These are phyloP conservation scores for Lactarius psammicola DNA, from an alignment of 768 basidiomycete genomes.

Conservation along the genomic window DNA sequence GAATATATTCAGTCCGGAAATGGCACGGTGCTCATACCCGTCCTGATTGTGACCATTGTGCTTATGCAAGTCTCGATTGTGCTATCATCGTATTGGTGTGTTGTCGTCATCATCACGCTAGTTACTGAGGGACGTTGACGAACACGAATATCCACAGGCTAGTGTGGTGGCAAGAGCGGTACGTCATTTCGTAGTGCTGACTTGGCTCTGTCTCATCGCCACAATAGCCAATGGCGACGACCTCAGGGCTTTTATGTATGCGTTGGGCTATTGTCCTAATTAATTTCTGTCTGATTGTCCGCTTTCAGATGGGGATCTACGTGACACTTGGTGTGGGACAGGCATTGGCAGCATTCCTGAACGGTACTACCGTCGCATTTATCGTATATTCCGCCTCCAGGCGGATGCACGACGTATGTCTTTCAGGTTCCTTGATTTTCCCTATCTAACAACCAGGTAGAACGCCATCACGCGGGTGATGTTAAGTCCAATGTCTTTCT, in stretches of 20 bases:
- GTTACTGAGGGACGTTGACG: conserved; percentile 17
- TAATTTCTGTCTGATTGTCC: neutral
- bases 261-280: conserved; percentile 30
- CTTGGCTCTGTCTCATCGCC: conserved; percentile 24
- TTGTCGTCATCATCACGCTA: neutral
- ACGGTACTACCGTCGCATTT: conserved; percentile 61
- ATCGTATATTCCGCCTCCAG: conserved; percentile 79
- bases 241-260: conserved; percentile 68
- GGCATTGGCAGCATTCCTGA: conserved; percentile 64
- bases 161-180: conserved; percentile 81
- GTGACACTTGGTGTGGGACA: conserved; percentile 69
- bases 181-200: conserved; percentile 29
- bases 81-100: conserved; percentile 75
- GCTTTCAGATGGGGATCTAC: conserved; percentile 75
- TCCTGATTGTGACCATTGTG: conserved; percentile 57
- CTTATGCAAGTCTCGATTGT: conserved; percentile 70
- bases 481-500: conserved; percentile 87
- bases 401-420: conserved; percentile 54
- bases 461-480: conserved; percentile 66
- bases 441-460: conserved; percentile 35
- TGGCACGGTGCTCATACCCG: conserved; percentile 63
- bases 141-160: conserved; percentile 46
- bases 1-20: conserved; percentile 69
- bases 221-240: conserved; percentile 51
- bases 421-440: neutral